Conservation (phyloP, 2,329 filamentous ascomycete genomes). For the Hypoxylon sp. region DNA sequence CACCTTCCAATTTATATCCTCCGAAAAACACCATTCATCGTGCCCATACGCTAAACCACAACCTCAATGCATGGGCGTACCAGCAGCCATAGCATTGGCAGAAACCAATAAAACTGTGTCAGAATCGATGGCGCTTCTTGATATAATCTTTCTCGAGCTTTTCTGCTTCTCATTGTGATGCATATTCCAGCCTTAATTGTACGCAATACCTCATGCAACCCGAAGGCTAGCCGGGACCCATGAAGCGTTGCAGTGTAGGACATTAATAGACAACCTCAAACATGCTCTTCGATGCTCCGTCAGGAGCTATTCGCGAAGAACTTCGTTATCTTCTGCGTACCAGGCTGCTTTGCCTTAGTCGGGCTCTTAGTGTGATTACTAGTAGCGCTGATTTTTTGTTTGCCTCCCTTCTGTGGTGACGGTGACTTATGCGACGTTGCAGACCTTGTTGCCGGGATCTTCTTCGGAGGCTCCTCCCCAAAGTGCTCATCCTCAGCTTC, state of each 20-base stretch:
- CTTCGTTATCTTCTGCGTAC: conserved; percentile 64
- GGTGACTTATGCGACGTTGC: conserved; percentile 38
- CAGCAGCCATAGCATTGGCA: neutral
- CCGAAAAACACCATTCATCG: neutral
- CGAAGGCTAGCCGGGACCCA: neutral
- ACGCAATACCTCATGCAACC: neutral
- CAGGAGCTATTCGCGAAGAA: conserved; percentile 63
- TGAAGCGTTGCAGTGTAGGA: neutral
- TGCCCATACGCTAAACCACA: neutral
- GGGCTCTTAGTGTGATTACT: conserved; percentile 59
- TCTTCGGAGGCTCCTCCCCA: conserved; percentile 51
- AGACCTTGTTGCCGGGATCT: conserved; percentile 39
- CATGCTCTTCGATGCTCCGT: conserved; percentile 25
- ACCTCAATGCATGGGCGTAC: neutral
- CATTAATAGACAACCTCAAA: neutral
- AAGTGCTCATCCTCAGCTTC: conserved; percentile 43
- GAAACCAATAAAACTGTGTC: neutral
- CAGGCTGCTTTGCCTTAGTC: conserved; percentile 52
- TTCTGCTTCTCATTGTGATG: neutral
- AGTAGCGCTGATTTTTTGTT: conserved; percentile 59
- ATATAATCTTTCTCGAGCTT: neutral
- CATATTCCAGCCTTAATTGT: neutral
- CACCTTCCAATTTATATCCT: neutral
- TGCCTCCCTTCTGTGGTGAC: conserved; percentile 46
- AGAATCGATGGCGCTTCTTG: neutral